Conservation (phyloP, 1,284 basidiomycete genomes). For the Ceratobasidium sp. region DNA sequence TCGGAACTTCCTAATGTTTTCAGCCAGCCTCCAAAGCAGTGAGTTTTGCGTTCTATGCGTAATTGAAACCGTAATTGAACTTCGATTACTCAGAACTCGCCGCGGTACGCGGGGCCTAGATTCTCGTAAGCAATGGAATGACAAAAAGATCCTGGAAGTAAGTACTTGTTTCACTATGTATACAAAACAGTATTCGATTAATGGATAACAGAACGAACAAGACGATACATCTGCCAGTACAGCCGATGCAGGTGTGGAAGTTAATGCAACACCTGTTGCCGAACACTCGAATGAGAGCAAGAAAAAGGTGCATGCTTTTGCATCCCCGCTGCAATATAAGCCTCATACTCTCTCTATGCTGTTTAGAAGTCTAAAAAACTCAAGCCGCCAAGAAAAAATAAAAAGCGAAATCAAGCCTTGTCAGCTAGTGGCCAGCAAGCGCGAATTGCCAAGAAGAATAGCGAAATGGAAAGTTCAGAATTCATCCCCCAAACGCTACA, state of each 20-base stretch:
- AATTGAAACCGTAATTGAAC: neutral
- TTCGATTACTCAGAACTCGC: neutral
- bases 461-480: neutral
- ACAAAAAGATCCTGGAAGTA: conserved; percentile 2
- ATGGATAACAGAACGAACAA: neutral
- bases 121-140: neutral
- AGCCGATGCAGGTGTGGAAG: too few species aligned
- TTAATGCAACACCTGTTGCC: neutral
- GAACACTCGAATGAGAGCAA: neutral
- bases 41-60: neutral
- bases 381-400: neutral
- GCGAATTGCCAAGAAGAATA: neutral
- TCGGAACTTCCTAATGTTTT: neutral
- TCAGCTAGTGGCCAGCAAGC: neutral
- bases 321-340: too few species aligned
- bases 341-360: too few species aligned
- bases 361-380: neutral
- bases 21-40: neutral
- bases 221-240: too few species aligned
- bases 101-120: neutral
- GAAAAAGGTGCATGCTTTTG: neutral
- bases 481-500: too few species aligned
- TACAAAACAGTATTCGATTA: neutral
- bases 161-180: too few species aligned
- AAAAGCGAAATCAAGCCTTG: too few species aligned